Evolutionary conservation across 2,329 filamentous ascomycete species (phyloP), one percentile per base, ranked within the genome.

Genomic region (Penicillium janthinellum): DNA sequence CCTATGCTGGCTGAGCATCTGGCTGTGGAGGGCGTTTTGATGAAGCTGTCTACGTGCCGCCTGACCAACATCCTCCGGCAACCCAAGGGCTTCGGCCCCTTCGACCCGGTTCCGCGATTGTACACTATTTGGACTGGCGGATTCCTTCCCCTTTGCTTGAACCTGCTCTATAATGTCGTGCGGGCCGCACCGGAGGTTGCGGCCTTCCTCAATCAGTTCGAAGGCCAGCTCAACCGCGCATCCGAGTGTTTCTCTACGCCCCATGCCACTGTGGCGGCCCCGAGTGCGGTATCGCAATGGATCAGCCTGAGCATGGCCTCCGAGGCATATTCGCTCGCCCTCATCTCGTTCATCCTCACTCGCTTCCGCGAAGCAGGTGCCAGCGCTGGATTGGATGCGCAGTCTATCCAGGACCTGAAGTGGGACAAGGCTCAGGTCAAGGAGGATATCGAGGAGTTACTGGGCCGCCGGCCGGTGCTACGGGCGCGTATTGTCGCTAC

Each of bases 71-170:
- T 90, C 73, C 89, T 96, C 75, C 88, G 90, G 28, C 82, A 83
- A 47, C 73, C 79, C 10, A 87, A 88, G 54, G 84, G 85, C 49
- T 88, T 92, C 59, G 90, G 90, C 2, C 92, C 93, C 0, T 92
- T 96, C 64, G 90, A 95, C 47, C 85, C 90, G 5, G 86, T 85
- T 14, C 82, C 86, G 3, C 87, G 94, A 28, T 87, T 96, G 71
- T 96, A 96, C 78, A 85, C 85, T 54, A 93, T 98, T 70, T 99
- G 95, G 95, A 87, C 88, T 20, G 90, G 91, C 66, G 95, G 92
- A 1, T 85, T 98, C 58, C 82, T 99, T 3, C 95, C 95, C 0
- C 80, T 99, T 17, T 89, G 94, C 61, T 84, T 99, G 47, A 98
- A 98, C 74, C 82, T 99, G 31, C 84, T 99, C 20, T 87, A 89